phyloP scores from a whole-genome alignment of 1,284 basidiomycete species.

The Sporisorium graminicola region DNA sequence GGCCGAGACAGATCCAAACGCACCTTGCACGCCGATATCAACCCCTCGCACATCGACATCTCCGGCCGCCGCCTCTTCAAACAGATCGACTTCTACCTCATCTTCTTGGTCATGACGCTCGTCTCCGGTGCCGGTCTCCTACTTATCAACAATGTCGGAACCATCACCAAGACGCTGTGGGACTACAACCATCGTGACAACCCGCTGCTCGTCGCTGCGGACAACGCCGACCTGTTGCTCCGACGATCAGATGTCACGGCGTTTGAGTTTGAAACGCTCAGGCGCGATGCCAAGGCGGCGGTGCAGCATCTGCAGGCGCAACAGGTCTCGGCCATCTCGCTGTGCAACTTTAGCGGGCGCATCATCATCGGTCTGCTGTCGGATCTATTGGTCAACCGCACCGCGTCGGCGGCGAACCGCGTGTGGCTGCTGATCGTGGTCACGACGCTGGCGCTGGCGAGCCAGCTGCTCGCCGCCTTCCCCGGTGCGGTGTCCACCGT shows the following conservation, averaged over 20 bases:
- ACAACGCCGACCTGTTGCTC: slow-evolving; percentile 9
- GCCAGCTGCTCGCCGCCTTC: slow-evolving; percentile 62
- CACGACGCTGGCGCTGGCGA: slow-evolving; percentile 54
- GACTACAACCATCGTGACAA: slow-evolving; percentile 74
- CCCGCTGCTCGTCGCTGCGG: slow-evolving; percentile 22
- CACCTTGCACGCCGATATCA: neutral
- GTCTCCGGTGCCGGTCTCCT: slow-evolving; percentile 89
- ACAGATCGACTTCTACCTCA: slow-evolving; percentile 79
- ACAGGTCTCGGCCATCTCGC: slow-evolving; percentile 81
- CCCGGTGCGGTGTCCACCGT: slow-evolving; percentile 74
- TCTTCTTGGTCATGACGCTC: slow-evolving; percentile 79
- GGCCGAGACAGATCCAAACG: slow-evolving; percentile 38
- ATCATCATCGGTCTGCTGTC: slow-evolving; percentile 83
- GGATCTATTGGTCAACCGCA: slow-evolving; percentile 72
- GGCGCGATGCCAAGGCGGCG: slow-evolving; percentile 76
- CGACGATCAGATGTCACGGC: neutral
- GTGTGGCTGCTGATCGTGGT: slow-evolving; percentile 64
- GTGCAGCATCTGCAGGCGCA: slow-evolving; percentile 82
- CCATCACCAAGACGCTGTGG: slow-evolving; percentile 86
- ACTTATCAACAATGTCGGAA: slow-evolving; percentile 97
- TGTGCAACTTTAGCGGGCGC: slow-evolving; percentile 86
- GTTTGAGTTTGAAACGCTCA: slow-evolving; percentile 19
- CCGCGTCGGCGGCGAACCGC: slow-evolving; percentile 38
- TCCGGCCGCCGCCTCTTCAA: slow-evolving; percentile 73
- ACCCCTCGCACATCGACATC: slow-evolving; percentile 70